Conservation (phyloP, 306 rosid species). For the Ziziphus jujuba region DNA sequence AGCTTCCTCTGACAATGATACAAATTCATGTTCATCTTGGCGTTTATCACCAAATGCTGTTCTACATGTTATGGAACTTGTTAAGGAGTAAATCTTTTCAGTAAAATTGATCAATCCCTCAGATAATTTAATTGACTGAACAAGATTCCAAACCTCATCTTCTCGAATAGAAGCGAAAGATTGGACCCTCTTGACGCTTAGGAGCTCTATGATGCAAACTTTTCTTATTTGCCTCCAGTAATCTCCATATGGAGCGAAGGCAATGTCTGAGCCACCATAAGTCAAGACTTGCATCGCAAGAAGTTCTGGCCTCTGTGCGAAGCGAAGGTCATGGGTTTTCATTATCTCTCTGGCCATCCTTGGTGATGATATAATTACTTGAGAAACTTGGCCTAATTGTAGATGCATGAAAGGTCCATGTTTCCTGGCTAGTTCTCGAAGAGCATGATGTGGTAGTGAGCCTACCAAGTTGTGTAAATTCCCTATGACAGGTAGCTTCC, state of each 20-base stretch:
- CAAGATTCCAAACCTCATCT: slow-evolving; percentile 36
- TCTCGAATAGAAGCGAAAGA: slow-evolving; percentile 35
- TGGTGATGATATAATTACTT: slow-evolving; percentile 40
- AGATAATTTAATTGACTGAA: slow-evolving; percentile 16
- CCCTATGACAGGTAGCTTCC: slow-evolving; percentile 19
- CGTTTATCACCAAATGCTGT: slow-evolving; percentile 24
- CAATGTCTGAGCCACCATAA: slow-evolving; percentile 22
- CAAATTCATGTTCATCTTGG: slow-evolving; percentile 11
- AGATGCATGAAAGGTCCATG: slow-evolving; percentile 46
- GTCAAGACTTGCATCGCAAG: background rate
- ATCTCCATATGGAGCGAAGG: slow-evolving; percentile 34
- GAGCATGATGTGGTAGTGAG: slow-evolving; percentile 10
- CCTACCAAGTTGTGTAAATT: slow-evolving; percentile 14
- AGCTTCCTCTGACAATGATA: background rate
- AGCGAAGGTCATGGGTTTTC: slow-evolving; percentile 36
- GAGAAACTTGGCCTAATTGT: slow-evolving; percentile 33
- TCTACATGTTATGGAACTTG: slow-evolving; percentile 10
- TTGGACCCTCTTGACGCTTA: background rate
- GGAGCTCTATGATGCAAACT: background rate
- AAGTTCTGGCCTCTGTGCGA: slow-evolving; percentile 27
- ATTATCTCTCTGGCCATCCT: slow-evolving; percentile 31
- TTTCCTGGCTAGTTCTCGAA: slow-evolving; percentile 23
- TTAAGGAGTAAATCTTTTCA: background rate
- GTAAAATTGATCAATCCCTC: slow-evolving; percentile 22
- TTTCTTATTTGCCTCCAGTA: slow-evolving; percentile 48